These are phyloP conservation scores for Annulohypoxylon maeteangense DNA, from an alignment of 495 filamentous ascomycete genomes.

Conservation along the genomic window DNA sequence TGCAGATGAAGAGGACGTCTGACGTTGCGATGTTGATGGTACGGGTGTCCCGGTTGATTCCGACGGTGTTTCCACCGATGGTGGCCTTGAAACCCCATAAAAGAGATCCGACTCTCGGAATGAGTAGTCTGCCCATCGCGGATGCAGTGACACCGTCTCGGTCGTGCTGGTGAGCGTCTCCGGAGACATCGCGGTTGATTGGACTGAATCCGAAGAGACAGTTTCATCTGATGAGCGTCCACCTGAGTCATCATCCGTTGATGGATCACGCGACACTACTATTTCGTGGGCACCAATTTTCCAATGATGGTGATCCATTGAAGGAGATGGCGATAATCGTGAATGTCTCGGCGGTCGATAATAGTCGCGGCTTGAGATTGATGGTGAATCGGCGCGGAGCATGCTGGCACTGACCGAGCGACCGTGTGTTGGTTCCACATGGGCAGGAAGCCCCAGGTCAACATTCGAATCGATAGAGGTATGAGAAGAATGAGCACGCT, in stretches of 20 bases:
- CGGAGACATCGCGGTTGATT: neutral
- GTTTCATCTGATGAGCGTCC: neutral
- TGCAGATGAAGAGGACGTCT: neutral
- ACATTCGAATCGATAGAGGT: neutral
- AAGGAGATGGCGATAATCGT: neutral
- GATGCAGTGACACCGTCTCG: conserved; percentile 16
- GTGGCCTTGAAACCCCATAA: conserved; percentile 10
- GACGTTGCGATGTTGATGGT: neutral
- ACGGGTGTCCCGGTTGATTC: neutral
- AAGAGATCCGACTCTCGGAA: conserved; percentile 35
- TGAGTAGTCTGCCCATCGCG: conserved; percentile 32
- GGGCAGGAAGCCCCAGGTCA: neutral
- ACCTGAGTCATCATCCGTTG: neutral
- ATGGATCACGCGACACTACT: neutral
- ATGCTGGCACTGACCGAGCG: neutral
- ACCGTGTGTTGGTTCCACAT: neutral
- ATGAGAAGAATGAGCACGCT: neutral
- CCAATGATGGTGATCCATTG: neutral
- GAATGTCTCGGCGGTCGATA: neutral
- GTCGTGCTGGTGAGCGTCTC: neutral
- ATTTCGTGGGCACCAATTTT: neutral
- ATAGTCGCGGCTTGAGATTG: neutral
- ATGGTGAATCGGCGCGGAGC: neutral
- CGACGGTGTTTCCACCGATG: neutral
- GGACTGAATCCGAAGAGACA: neutral